phyloP scores from a whole-genome alignment of 495 filamentous ascomycete species.

The Talaromyces borbonicus region DNA sequence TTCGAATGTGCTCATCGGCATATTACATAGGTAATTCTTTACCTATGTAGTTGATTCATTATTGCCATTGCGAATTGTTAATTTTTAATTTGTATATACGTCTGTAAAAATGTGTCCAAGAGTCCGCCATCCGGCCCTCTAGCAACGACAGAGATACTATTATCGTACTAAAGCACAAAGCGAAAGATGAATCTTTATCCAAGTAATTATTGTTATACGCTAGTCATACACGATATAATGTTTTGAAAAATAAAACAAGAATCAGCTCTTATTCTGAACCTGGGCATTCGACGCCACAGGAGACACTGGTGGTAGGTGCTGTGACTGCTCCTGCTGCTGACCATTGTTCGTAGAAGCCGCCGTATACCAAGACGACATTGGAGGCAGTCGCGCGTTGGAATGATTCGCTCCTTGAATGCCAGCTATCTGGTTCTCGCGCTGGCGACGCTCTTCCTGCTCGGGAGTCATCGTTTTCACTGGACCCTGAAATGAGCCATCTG shows the following conservation, averaged over 20 bases:
- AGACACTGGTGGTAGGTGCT: neutral
- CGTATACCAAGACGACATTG: neutral
- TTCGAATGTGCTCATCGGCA: no score
- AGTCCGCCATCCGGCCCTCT: no score
- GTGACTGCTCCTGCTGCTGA: neutral
- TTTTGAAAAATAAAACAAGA: neutral
- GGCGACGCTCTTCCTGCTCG: constrained; percentile 36
- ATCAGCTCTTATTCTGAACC: neutral
- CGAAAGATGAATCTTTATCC: no score
- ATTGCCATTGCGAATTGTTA: no score
- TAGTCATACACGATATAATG: constrained; percentile 1
- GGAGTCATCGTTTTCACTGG: constrained; percentile 40
- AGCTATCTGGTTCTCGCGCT: constrained; percentile 27
- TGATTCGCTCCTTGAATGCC: neutral
- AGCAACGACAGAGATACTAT: no score
- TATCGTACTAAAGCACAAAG: no score
- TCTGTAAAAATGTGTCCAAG: no score
- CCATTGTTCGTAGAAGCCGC: neutral
- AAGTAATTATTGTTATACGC: constrained; percentile 2
- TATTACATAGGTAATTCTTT: no score
- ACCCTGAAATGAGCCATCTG: constrained; percentile 35
- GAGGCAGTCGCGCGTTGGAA: neutral
- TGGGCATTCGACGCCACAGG: neutral
- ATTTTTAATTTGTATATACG: no score
- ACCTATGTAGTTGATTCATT: no score